Evolutionary conservation across 73 alveolate species (phyloP), one percentile per base, ranked within the genome.

Genomic region (Symbiodinium natans): DNA sequence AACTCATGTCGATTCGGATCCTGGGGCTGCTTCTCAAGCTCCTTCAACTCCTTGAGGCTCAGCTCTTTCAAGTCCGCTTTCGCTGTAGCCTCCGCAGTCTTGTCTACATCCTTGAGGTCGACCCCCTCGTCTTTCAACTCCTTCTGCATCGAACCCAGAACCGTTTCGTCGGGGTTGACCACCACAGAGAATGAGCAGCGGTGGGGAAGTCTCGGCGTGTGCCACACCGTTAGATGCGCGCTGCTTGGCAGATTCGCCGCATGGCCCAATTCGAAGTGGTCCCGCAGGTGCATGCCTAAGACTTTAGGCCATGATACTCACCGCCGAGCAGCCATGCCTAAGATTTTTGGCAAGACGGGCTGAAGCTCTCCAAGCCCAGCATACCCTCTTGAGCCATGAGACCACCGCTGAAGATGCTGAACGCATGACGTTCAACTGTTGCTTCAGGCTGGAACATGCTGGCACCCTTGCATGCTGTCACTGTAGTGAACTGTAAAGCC

Each of bases 1-100:
- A 90, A 90, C 97, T 90, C 97, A 17, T 90, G 97, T 33, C 88
- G 88, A 40, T 83, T 17, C 31, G 52, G 80, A 41, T 38, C 41
- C 31, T 41, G 73, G 13, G 42, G 73, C 85, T 75, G 46, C 46
- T 75, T 10, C 43, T 34, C 29, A 29, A 34, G 85, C 48, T 80
- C 87, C 87, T 80, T 36, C 36, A 39, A 59, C 33, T 34, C 87
- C 54, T 80, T 80, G 59, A 34, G 54, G 3, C 1, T 38, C 38
- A 23, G 31, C 87, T 34, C 87, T 25, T 38, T 21, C 36, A 36
- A 21, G 6, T 25, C 34, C n/a, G 87, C 54, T 39, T 75, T 75
- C 46, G 11, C 25, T 23, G 43, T 34, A 6, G 10, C 54, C 56
- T 80, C 36, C 33, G 87, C 87, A 10, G 54, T 33, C 15, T 17